These are phyloP conservation scores for Didymella segeticola DNA, from an alignment of 2,329 filamentous ascomycete genomes.

Conservation along the genomic window DNA sequence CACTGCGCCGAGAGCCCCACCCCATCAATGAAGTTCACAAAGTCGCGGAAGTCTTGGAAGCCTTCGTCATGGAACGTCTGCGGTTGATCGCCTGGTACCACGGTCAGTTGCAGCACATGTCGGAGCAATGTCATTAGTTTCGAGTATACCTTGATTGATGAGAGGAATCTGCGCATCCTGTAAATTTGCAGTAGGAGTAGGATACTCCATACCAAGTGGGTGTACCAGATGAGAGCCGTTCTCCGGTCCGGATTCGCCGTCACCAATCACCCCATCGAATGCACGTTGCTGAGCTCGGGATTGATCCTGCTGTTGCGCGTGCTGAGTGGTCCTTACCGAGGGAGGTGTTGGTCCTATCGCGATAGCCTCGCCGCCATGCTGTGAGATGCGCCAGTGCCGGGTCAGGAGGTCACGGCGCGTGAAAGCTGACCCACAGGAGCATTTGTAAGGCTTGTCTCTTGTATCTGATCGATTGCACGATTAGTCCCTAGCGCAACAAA, in stretches of 20 bases:
- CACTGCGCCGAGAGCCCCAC: slow-evolving; percentile 40
- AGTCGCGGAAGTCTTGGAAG: slow-evolving; percentile 41
- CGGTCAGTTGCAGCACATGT: not conserved
- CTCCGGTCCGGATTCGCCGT: not conserved
- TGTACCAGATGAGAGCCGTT: not conserved
- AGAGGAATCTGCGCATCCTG: slow-evolving; percentile 24
- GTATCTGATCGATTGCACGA: slow-evolving; percentile 28
- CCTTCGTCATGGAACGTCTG: slow-evolving; percentile 32
- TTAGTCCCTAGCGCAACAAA: slow-evolving; percentile 8
- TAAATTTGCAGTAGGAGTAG: slow-evolving; percentile 15
- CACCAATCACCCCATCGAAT: not conserved
- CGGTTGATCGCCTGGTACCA: not conserved
- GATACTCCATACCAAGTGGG: slow-evolving; percentile 19
- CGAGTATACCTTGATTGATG: slow-evolving; percentile 21
- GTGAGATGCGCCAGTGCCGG: slow-evolving; percentile 39
- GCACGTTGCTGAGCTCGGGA: not conserved
- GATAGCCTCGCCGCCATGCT: slow-evolving; percentile 24
- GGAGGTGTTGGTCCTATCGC: slow-evolving; percentile 12
- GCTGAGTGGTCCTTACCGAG: slow-evolving; percentile 4
- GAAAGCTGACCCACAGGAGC: slow-evolving; percentile 36
- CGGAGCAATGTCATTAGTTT: not conserved
- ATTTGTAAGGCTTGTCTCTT: slow-evolving; percentile 40
- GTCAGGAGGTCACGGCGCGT: slow-evolving; percentile 41
- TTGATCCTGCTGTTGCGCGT: slow-evolving; percentile 1
- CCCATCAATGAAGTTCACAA: slow-evolving; percentile 44